A percentile compares a stretch with the other conserved stretches of the same genome.
Evolutionary conservation across 2,329 filamentous ascomycete species (phyloP).

Genomic region (Penicillium palitans): DNA sequence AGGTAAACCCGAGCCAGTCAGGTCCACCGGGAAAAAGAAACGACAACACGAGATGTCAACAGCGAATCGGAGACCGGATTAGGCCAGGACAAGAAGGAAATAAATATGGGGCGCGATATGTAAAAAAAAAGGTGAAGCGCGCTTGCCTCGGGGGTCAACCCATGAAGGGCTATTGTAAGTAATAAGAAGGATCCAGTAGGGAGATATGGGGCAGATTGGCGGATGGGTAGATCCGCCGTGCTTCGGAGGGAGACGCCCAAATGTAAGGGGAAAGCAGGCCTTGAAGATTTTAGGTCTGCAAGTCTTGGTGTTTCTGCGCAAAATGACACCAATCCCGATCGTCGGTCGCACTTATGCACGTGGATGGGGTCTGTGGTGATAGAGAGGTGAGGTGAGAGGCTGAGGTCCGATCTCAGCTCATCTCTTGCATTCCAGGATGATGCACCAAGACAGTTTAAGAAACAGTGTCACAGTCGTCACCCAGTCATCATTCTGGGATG

Average conservation of each 20-base stretch:
- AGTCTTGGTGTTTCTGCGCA: background rate
- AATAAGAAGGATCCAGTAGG: constrained; percentile 13
- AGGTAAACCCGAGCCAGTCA: constrained; percentile 31
- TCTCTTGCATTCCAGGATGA: constrained; percentile 16
- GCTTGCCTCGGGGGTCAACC: constrained; percentile 17
- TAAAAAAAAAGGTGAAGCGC: constrained; percentile 17
- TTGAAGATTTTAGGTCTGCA: constrained; percentile 6
- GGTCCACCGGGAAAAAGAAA: constrained; percentile 30
- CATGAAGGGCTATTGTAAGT: constrained; percentile 19
- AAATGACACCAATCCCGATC: constrained; percentile 27
- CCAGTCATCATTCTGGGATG: background rate
- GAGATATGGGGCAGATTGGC: constrained; percentile 14
- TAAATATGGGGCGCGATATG: constrained; percentile 11
- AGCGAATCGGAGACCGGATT: constrained; percentile 17
- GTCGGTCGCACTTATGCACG: constrained; percentile 38
- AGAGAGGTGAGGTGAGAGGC: constrained; percentile 11
- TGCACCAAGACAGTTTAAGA: background rate
- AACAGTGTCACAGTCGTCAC: background rate
- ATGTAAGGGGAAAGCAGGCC: constrained; percentile 20
- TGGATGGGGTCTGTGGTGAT: constrained; percentile 28
- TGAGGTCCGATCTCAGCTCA: constrained; percentile 17
- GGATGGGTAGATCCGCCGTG: constrained; percentile 23
- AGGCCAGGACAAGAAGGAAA: constrained; percentile 5
- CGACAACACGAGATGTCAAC: constrained; percentile 5
- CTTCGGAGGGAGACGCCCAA: constrained; percentile 8